A percentile compares a stretch with the other conserved stretches of the same genome.
Evolutionary conservation across 495 filamentous ascomycete genomes (phyloP).

Genomic region (Immersiella caudata): DNA sequence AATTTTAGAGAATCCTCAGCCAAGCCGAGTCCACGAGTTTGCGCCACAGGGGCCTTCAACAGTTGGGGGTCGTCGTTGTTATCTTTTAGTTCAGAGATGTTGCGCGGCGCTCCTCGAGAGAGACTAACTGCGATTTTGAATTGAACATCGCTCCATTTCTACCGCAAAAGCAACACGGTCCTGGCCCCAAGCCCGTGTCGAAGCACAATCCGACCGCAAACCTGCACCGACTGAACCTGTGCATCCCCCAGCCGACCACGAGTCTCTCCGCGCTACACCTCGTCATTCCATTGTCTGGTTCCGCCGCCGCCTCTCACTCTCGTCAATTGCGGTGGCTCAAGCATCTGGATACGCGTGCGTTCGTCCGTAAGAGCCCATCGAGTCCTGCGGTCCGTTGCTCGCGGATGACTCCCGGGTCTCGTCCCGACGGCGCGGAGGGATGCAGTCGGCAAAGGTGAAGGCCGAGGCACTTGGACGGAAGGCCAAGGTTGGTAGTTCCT

Average conservation of each 20-base stretch:
- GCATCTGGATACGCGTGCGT: neutral
- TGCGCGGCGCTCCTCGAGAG: neutral
- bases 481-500: conserved; percentile 70
- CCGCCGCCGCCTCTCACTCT: neutral
- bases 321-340: neutral
- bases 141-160: neutral
- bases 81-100: neutral
- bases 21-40: conserved; percentile 2
- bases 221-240: neutral
- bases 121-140: neutral
- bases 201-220: neutral
- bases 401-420: conserved; percentile 33
- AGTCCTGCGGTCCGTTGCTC: neutral
- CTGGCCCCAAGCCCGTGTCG: neutral
- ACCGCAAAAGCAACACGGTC: neutral
- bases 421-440: conserved; percentile 41
- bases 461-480: conserved; percentile 90
- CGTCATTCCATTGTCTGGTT: neutral
- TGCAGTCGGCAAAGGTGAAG: conserved; percentile 70
- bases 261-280: neutral
- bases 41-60: neutral
- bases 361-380: neutral
- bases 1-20: conserved; percentile 9
- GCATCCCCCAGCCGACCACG: neutral
- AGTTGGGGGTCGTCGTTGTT: neutral